Conservation (phyloP, 1,284 basidiomycete species). For the Exobasidium rhododendri region DNA sequence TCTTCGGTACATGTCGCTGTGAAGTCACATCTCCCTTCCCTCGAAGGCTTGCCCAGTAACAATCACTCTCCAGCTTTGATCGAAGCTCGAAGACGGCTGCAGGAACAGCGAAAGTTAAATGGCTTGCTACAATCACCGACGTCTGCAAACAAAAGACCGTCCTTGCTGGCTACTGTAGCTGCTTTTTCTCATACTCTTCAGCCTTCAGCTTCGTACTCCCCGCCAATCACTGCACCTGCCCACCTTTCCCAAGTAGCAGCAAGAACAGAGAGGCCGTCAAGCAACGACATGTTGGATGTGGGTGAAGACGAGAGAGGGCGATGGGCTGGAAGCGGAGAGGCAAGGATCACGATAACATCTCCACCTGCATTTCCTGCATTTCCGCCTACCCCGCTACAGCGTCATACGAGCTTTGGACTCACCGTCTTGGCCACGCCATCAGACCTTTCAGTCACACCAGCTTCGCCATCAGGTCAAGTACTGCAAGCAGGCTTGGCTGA, state of each 20-base stretch:
- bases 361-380: too few relatives aligned
- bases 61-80: not conserved
- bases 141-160: not conserved
- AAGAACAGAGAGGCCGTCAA: too few relatives aligned
- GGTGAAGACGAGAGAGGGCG: too few relatives aligned
- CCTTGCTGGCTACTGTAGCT: not conserved
- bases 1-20: too few relatives aligned
- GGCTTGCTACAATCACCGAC: not conserved
- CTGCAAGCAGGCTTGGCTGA: too few relatives aligned
- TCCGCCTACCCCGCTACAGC: not conserved
- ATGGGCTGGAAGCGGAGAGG: too few relatives aligned
- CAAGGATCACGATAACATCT: too few relatives aligned
- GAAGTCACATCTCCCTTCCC: too few relatives aligned
- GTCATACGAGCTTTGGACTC: not conserved
- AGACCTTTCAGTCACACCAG: not conserved
- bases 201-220: not conserved
- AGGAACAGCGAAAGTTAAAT: not conserved
- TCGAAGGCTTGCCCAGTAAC: too few relatives aligned
- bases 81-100: not conserved
- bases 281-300: too few relatives aligned
- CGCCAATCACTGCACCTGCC: not conserved
- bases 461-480: too few relatives aligned
- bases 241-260: too few relatives aligned
- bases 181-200: not conserved
- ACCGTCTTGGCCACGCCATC: not conserved